Conservation (phyloP, 495 filamentous ascomycete species). For the Aspergillus homomorphus region DNA sequence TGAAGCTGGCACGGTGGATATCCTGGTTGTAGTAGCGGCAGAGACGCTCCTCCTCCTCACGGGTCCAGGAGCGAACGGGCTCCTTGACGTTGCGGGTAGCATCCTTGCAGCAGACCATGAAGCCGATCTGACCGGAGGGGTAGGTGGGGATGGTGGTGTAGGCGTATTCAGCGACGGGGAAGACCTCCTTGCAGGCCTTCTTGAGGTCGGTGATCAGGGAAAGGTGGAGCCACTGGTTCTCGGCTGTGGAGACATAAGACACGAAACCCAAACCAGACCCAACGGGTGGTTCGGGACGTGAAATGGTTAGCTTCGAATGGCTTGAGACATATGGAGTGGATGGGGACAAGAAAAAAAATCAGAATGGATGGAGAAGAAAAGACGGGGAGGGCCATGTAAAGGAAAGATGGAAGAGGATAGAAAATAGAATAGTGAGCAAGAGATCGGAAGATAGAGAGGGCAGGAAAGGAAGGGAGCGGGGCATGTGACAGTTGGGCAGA, state of each 20-base stretch:
- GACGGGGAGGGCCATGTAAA: constrained; percentile 5
- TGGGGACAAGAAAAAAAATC: background rate
- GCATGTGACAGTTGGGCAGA: background rate
- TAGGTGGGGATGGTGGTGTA: constrained; percentile 99
- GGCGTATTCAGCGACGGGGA: constrained; percentile 95
- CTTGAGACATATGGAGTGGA: constrained; percentile 6
- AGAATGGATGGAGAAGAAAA: constrained; percentile 10
- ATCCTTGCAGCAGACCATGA: constrained; percentile 99
- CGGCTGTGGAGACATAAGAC: constrained; percentile 56
- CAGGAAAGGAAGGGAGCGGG: constrained; percentile 10
- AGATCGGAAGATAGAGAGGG: constrained; percentile 4
- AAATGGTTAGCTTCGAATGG: constrained; percentile 28
- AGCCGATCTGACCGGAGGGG: constrained; percentile 98
- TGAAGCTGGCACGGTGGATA: constrained; percentile 90
- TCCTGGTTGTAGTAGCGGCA: constrained; percentile 95
- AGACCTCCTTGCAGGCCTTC: constrained; percentile 95
- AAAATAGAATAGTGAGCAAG: constrained; percentile 5
- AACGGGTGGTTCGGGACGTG: constrained; percentile 36
- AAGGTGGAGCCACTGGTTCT: constrained; percentile 99
- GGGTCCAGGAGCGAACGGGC: constrained; percentile 72
- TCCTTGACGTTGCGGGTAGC: constrained; percentile 72
- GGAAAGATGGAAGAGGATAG: background rate
- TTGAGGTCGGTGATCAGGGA: constrained; percentile 85
- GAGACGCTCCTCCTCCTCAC: constrained; percentile 86
- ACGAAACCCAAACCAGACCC: constrained; percentile 36